Evolutionary conservation across 441 rosid genomes (phyloP), one percentile per base, ranked within the genome.

Genomic region (Populus trichocarpa): DNA sequence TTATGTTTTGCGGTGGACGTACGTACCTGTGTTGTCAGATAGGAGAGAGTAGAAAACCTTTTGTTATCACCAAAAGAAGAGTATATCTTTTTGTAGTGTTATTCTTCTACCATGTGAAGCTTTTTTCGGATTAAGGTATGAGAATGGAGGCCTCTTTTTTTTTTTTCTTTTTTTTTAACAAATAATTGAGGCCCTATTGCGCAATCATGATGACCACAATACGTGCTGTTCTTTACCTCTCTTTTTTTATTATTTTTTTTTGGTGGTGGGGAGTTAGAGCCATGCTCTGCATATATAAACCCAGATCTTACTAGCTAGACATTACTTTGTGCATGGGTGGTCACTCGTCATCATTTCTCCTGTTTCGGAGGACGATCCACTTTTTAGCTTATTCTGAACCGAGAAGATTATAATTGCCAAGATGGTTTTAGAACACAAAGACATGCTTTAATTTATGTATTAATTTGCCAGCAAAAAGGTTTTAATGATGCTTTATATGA

Each of bases 71-170:
- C 81, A 79, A 83, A 83, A 80, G 87, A 78, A 83, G 83, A 59
- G 74, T 69, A 78, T 70, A 77, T 70, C 83, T 81, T 81, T 83
- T 75, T 65, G 59, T 13, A 57, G 72, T 74, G 46, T 33, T 77
- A 75, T 81, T 80, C 83, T 75, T 77, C 50, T 75, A 67, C 85
- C 85, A 83, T 79, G 88, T 79, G 84, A 79, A 78, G 72, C 80
- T 77, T 81, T 82, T 63, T 22, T 35, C 67, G 68, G 28, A 36
- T 40, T 38, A 50, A 18, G 59, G 7, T 6, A 6, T 50, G 59
- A 16, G 59, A 50, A 28, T 28, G 30, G 30, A 28, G 30, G 30
- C 30, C 30, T 28, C 30, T 28, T 28, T 25, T 25, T 25, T 25
- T 25, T 25, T 25, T 25, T 25, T 1, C 1, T 25, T 25, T 25